Evolutionary conservation across 2,329 filamentous ascomycete genomes (phyloP).

Genomic region (Uncinocarpus reesii): DNA sequence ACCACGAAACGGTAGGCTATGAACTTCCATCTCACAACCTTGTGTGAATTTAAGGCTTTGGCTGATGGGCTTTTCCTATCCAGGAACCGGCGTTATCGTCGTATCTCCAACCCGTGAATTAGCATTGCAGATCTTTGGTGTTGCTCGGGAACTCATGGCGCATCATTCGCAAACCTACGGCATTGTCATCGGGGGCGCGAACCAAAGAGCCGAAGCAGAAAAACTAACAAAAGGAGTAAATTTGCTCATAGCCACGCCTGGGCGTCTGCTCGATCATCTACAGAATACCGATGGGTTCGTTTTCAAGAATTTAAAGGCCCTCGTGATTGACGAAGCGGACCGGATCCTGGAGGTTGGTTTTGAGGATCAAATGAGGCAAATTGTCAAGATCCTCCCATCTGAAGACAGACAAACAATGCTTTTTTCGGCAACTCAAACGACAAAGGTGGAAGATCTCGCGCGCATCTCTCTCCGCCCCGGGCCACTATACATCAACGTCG

Average conservation of each 20-base stretch:
- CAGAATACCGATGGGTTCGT: constrained; percentile 82
- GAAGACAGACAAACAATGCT: constrained; percentile 88
- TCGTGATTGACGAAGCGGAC: constrained; percentile 95
- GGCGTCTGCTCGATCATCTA: constrained; percentile 83
- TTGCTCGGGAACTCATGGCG: constrained; percentile 84
- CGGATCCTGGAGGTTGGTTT: constrained; percentile 95
- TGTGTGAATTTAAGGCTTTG: background rate
- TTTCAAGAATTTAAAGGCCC: constrained; percentile 84
- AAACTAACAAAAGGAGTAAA: constrained; percentile 94
- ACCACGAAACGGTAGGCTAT: constrained; percentile 60
- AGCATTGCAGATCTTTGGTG: constrained; percentile 90
- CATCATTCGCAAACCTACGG: constrained; percentile 92
- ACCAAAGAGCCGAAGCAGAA: constrained; percentile 78
- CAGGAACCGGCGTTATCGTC: constrained; percentile 73
- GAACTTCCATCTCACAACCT: background rate
- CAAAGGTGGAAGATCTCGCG: constrained; percentile 94
- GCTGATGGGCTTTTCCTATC: background rate
- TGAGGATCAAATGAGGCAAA: constrained; percentile 95
- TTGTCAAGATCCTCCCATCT: constrained; percentile 84
- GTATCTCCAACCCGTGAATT: constrained; percentile 89
- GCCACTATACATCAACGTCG: constrained; percentile 94
- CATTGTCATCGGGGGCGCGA: constrained; percentile 92
- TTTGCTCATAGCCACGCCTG: constrained; percentile 84
- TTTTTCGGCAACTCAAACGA: constrained; percentile 98
- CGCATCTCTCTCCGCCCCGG: constrained; percentile 84